Conservation (phyloP, 306 rosid genomes). For the Rosa persica region DNA sequence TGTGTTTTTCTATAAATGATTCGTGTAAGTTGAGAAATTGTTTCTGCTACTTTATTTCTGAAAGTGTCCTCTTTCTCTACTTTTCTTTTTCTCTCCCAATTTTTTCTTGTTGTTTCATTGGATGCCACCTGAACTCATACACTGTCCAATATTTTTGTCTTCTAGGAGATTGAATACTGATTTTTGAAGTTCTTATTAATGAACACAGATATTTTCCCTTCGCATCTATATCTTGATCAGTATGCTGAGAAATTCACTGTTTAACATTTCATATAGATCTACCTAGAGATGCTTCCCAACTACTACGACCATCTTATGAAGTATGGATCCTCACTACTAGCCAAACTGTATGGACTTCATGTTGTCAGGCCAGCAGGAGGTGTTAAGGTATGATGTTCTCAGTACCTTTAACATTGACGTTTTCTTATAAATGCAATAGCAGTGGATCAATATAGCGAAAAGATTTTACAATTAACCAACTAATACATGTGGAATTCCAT, state of each 20-base stretch:
- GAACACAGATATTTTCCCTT: neutral
- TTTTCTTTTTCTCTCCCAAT: neutral
- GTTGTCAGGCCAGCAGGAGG: constrained; percentile 40
- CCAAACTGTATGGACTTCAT: constrained; percentile 45
- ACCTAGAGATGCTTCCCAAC: constrained; percentile 43
- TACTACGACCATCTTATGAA: constrained; percentile 40
- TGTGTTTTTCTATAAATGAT: neutral
- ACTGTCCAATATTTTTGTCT: neutral
- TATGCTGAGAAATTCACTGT: neutral
- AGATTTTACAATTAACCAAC: neutral
- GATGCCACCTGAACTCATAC: neutral
- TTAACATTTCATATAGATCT: constrained; percentile 25
- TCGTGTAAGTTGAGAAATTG: neutral
- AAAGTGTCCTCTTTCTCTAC: neutral
- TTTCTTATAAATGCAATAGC: neutral
- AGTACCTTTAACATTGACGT: neutral
- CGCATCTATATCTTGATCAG: neutral
- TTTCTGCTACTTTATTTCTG: neutral
- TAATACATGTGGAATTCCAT: neutral
- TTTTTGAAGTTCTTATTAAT: neutral
- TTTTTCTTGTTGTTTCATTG: neutral
- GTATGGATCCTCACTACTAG: constrained; percentile 32
- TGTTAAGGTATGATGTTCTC: constrained; percentile 34
- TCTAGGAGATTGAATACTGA: neutral
- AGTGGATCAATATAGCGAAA: neutral